Evolutionary conservation across 2,329 filamentous ascomycete genomes (phyloP).

Genomic region (Aspergillus brasiliensis): DNA sequence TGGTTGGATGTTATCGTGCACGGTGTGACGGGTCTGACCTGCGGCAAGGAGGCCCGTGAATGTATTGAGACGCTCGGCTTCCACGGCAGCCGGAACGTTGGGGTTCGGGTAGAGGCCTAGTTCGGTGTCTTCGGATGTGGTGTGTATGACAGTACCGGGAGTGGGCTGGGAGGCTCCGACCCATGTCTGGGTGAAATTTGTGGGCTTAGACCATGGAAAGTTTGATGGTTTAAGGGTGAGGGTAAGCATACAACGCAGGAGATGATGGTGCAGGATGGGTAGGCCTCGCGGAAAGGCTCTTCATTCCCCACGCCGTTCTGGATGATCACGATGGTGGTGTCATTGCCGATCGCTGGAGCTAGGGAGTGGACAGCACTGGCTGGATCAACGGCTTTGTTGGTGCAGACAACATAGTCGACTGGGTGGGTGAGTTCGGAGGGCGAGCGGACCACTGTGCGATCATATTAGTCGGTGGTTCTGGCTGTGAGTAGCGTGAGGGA

Average conservation of each 20-base stretch:
- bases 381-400: constrained; percentile 48
- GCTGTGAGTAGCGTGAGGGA: background rate
- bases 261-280: constrained; percentile 35
- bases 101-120: constrained; percentile 55
- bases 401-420: constrained; percentile 43
- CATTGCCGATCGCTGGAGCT: constrained; percentile 39
- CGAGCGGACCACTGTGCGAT: constrained; percentile 39
- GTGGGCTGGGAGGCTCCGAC: constrained; percentile 55
- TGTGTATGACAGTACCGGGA: constrained; percentile 55
- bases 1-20: constrained; percentile 39
- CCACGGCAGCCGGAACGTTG: background rate
- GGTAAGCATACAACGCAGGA: constrained; percentile 47
- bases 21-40: constrained; percentile 45
- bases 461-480: background rate
- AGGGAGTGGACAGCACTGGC: constrained; percentile 38
- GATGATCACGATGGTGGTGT: constrained; percentile 42
- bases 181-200: constrained; percentile 34
- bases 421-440: constrained; percentile 35
- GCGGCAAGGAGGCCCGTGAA: constrained; percentile 46
- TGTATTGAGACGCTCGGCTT: constrained; percentile 36
- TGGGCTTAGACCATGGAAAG: background rate
- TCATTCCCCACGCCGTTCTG: constrained; percentile 48
- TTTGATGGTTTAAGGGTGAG: background rate
- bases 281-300: constrained; percentile 39
- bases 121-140: constrained; percentile 57